Evolutionary conservation across 768 basidiomycete genomes (phyloP).

Genomic region (Calocybe indica): DNA sequence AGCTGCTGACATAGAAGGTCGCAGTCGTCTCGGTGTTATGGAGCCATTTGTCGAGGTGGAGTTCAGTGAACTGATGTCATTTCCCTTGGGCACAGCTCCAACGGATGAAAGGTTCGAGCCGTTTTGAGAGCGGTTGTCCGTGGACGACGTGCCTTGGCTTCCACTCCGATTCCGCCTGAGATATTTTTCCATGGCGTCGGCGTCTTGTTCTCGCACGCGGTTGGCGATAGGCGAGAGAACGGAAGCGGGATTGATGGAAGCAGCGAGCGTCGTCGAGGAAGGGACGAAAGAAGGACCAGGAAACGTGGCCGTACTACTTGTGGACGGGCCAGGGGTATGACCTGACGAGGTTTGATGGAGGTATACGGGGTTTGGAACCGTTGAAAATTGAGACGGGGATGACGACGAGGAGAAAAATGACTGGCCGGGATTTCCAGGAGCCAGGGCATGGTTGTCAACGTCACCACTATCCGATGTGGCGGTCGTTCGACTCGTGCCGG

Average conservation of each 20-base stretch:
- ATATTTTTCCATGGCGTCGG: constrained; percentile 85
- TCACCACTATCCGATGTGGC: constrained; percentile 73
- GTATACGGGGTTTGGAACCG: constrained; percentile 39
- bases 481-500: constrained; percentile 67
- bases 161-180: constrained; percentile 78
- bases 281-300: constrained; percentile 27
- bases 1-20: constrained; percentile 75
- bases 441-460: constrained; percentile 37
- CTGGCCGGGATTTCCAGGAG: constrained; percentile 22
- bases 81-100: constrained; percentile 47
- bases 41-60: constrained; percentile 44
- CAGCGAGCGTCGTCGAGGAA: constrained; percentile 27
- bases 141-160: constrained; percentile 67
- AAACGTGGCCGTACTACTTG: constrained; percentile 23
- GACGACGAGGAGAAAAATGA: constrained; percentile 51
- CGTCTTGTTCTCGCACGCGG: constrained; percentile 79
- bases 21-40: constrained; percentile 54
- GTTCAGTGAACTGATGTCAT: constrained; percentile 45
- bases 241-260: constrained; percentile 29
- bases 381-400: constrained; percentile 52
- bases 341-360: constrained; percentile 19
- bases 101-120: constrained; percentile 42
- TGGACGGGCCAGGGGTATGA: constrained; percentile 21
- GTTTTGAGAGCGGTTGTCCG: constrained; percentile 63
- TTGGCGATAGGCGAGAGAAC: constrained; percentile 73